A percentile compares a stretch with the other conserved stretches of the same genome.
Evolutionary conservation across 192 early-diverging fungal species (phyloP).

Genomic region (Rhizophagus sp.): DNA sequence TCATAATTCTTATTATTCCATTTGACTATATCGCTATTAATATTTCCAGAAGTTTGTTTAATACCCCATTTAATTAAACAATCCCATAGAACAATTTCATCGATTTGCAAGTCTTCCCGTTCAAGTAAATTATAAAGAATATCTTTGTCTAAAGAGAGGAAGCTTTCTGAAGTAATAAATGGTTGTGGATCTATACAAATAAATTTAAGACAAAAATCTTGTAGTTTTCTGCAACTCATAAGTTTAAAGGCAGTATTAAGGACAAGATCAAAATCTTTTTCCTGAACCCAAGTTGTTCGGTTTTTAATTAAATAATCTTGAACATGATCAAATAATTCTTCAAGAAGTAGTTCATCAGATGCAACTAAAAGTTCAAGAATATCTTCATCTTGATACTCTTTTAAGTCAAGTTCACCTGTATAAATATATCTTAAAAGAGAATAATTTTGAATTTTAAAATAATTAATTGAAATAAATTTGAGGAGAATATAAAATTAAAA

Average conservation of each 20-base stretch:
- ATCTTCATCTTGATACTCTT: too few species aligned
- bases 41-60: too few species aligned
- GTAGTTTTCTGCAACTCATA: not conserved
- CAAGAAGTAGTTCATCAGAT: too few species aligned
- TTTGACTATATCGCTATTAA: not conserved
- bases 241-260: not conserved
- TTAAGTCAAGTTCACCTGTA: too few species aligned
- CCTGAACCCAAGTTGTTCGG: not conserved
- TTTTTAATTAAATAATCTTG: not conserved
- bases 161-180: constrained; percentile 2
- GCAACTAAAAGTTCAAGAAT: too few species aligned
- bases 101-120: not conserved
- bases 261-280: not conserved
- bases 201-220: constrained; percentile 2
- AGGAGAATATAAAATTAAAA: too few species aligned
- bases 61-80: constrained; percentile 19
- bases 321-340: too few species aligned
- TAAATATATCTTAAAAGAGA: too few species aligned
- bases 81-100: constrained; percentile 16
- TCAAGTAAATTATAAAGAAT: too few species aligned
- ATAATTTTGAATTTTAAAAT: too few species aligned
- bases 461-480: too few species aligned
- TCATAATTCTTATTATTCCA: constrained; percentile 3
- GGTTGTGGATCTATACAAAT: constrained; percentile 5
- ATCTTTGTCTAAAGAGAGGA: not conserved